Base-by-base conservation (phyloP, 257 asterid genomes). In the Primulina huaijiensis region DNA sequence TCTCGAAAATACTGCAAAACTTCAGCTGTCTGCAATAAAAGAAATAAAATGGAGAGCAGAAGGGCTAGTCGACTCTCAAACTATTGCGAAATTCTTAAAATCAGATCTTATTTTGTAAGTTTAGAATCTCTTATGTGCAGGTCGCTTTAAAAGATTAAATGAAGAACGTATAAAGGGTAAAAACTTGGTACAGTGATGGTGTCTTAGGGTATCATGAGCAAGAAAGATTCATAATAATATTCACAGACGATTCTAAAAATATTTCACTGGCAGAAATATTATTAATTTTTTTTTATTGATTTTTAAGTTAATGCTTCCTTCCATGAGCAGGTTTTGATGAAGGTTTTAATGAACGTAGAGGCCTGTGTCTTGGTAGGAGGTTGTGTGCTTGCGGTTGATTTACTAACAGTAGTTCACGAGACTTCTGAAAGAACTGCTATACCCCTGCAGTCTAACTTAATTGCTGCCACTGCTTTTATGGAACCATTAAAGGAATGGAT, bases 301-400 rank as follows among this genome's bases (percentile, higher is more conserved):
- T 33, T 63, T 56, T 67, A 65, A 60, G 35, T 79, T 76, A 29
- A 73, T 74, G 43, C 40, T 69, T 67, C 66, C 64, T 77, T 55
- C 35, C 27, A 37, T 69, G 62, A 71, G 75, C 79, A 93, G 99
- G 97, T 87, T 69, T 77, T 94, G 87, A 91, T 94, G 97, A 90
- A 89, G 77, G 95, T 86, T 81, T 82, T 88, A 63, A 78, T 95
- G 77, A 94, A 94, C 73, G 90, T 94, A 71, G 99, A 89, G 89
- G 89, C 97, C 62, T 89, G 96, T 76, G 99, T 94, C 77, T 83
- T 94, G 90, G 96, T 94, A 74, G 99, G 99, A 59, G 99, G 99
- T 60, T 94, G 96, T 64, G 97, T 94, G 59, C 96, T 94, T 60
- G 96, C 97, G 62, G 99, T 94, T 85, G 99, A 94, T 86, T 82